A percentile compares a stretch with the other conserved stretches of the same genome.
Evolutionary conservation across 1,139 yeast species (phyloP).

Genomic region (Tardiomyces digboiensis): DNA sequence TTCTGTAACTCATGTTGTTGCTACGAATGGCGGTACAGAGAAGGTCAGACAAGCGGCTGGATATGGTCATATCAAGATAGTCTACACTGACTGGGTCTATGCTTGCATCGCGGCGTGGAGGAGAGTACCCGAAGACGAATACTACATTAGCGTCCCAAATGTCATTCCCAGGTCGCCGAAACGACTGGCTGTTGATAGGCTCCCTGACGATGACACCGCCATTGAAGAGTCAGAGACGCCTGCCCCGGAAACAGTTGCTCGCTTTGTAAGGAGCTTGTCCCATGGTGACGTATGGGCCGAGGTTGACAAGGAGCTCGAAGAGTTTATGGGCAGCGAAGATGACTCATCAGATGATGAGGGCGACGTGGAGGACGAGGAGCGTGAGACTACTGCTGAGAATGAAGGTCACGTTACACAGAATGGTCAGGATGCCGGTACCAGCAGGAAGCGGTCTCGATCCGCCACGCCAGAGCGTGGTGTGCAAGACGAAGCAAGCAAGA

Average conservation of each 20-base stretch:
- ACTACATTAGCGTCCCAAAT: slow-evolving; percentile 38
- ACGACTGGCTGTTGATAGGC: slow-evolving; percentile 17
- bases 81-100: slow-evolving; percentile 91
- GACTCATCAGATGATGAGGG: slow-evolving; percentile 20
- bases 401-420: neutral
- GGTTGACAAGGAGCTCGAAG: slow-evolving; percentile 29
- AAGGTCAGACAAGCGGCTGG: slow-evolving; percentile 62
- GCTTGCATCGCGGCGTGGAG: slow-evolving; percentile 77
- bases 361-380: slow-evolving; percentile 10
- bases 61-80: slow-evolving; percentile 47
- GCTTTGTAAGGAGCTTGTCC: slow-evolving; percentile 22
- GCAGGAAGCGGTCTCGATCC: neutral
- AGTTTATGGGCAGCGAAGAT: slow-evolving; percentile 25
- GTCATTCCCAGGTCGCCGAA: slow-evolving; percentile 10
- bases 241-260: slow-evolving; percentile 20
- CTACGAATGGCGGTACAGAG: slow-evolving; percentile 62
- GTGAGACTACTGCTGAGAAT: too few species aligned
- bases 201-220: slow-evolving; percentile 4
- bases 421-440: neutral
- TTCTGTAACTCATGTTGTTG: slow-evolving; percentile 92
- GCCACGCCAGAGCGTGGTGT: slow-evolving; percentile 3
- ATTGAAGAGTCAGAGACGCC: slow-evolving; percentile 38
- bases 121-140: slow-evolving; percentile 55
- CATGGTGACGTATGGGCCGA: slow-evolving; percentile 29
- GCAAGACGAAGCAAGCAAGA: slow-evolving; percentile 10